Base-by-base conservation (phyloP, 2,329 filamentous ascomycete species). In the Alternaria arbusti region DNA sequence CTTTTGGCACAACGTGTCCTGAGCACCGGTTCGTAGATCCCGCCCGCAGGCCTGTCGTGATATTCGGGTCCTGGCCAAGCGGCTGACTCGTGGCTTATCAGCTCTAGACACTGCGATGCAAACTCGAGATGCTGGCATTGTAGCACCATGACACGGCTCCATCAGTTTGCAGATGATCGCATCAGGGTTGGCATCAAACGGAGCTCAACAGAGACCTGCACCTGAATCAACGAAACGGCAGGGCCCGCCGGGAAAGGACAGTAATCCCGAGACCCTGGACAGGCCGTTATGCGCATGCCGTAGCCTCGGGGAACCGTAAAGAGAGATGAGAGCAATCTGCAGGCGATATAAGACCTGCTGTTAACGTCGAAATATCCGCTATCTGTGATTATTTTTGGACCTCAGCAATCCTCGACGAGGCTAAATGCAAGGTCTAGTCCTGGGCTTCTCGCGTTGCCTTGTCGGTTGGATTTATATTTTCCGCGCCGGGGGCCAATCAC, bases 21-120 rank as follows among this genome's bases (percentile, higher is more conserved):
- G 67, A 73, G 73, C 73, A 76, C 72, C 72, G 72, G 76, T 78
- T 79, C 73, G 76, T 72, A 77, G 77, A 79, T 79, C 76, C 72
- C 72, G 76, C 76, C 74, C 75, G 75, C 63, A 67, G 63, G 62
- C 65, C 60, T 70, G 67, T 64, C 59, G 60, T 62, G 50, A 62
- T 59, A 56, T 52, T 60, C 56, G 56, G 51, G 50, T 60, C 64
- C 57, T 55, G 61, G 63, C 49, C 25, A 49, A 54, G 57, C 51
- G 60, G 56, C 56, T 68, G 67, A 68, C 61, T 66, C 59, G 58
- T 25, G 17, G 43, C 47, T 59, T 50, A 49, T 32, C 30, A 49
- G 22, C 40, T 45, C 25, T 23, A 23, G 26, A 46, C 43, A 13
- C n/a, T 30, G 26, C 49, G 6, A 45, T 23, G 51, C 30, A n/a